Evolutionary conservation across 2,329 filamentous ascomycete species (phyloP).

Genomic region (Penicillium thymicola): DNA sequence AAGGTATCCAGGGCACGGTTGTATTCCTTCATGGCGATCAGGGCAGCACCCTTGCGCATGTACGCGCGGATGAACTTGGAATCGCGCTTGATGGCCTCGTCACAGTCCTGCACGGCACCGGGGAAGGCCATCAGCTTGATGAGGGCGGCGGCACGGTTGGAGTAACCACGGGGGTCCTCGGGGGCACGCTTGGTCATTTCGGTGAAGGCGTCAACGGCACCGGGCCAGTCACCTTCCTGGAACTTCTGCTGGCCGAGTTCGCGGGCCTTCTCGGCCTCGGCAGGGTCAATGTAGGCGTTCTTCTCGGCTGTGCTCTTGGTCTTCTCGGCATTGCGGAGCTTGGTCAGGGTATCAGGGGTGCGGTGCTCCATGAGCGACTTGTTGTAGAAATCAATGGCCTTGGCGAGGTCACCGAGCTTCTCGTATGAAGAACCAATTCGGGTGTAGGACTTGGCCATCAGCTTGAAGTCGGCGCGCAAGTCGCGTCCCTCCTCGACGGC

Average conservation of each 20-base stretch:
- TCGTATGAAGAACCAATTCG: constrained; percentile 94
- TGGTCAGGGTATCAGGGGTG: constrained; percentile 87
- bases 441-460: constrained; percentile 93
- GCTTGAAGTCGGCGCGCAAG: constrained; percentile 94
- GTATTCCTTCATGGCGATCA: constrained; percentile 97
- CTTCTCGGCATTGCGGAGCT: constrained; percentile 88
- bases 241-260: constrained; percentile 95
- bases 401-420: constrained; percentile 74
- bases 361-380: constrained; percentile 94
- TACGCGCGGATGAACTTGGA: constrained; percentile 92
- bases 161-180: constrained; percentile 89
- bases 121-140: constrained; percentile 97
- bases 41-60: constrained; percentile 91
- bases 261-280: constrained; percentile 90
- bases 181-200: constrained; percentile 98
- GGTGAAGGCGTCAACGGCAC: constrained; percentile 84
- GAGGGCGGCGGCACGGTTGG: constrained; percentile 93
- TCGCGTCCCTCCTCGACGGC: constrained; percentile 87
- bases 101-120: constrained; percentile 86
- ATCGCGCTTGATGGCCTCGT: constrained; percentile 86
- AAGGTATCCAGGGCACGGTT: constrained; percentile 90
- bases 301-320: constrained; percentile 72
- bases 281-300: constrained; percentile 80
- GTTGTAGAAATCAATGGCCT: constrained; percentile 86
- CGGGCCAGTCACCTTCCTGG: constrained; percentile 94